Base-by-base conservation (phyloP, 768 basidiomycete species). In the Hygrophoropsis aurantiaca region DNA sequence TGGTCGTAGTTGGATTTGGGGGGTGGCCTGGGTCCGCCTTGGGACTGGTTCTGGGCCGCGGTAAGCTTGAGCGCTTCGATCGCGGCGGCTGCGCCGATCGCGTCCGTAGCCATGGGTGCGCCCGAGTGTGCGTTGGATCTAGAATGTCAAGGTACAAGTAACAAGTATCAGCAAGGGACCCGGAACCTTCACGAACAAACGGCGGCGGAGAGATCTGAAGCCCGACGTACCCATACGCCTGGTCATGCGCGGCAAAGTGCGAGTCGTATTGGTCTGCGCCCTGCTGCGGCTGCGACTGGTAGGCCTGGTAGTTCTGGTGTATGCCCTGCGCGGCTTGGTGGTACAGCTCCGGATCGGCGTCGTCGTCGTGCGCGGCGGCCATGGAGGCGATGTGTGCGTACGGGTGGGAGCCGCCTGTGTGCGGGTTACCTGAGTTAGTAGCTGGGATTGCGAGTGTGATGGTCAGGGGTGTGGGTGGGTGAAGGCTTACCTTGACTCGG, bases 181-280 rank as follows among this genome's bases (percentile, higher is more conserved):
- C 5, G 18, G n/a, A n/a, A 36, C 13, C 21, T 20, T 0, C 10
- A 30, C n/a, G 26, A 13, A 5, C 11, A 1, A 6, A 13, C 4
- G 26, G 11, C 9, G 21, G n/a, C 6, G 13, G 7, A 13, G 27
- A 30, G 27, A 13, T 13, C 3, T 21, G 23, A 18, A n/a, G n/a
- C n/a, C n/a, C n/a, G 18, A 47, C 65, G 52, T 33, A 67, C 64
- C 50, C 64, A 24, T 65, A 67, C 26, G 66, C 65, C 27, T 63
- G 65, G 6, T 47, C 49, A 19, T 65, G 65, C n/a, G 64, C 63
- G 16, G 60, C 57, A 2, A 55, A 42, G 0, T 62, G 65, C 1
- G 53, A 11, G 13, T 40, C 45, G 41, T 62, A 57, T 11, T 50
- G 40, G 3, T 52, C 52, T 33, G 38, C 19, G 20, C 20, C 6